Percentiles rank a stretch among this genome's conserved stretches.
Conservation (phyloP, 2,329 filamentous ascomycete genomes). For the Colletotrichum spaethianum region DNA sequence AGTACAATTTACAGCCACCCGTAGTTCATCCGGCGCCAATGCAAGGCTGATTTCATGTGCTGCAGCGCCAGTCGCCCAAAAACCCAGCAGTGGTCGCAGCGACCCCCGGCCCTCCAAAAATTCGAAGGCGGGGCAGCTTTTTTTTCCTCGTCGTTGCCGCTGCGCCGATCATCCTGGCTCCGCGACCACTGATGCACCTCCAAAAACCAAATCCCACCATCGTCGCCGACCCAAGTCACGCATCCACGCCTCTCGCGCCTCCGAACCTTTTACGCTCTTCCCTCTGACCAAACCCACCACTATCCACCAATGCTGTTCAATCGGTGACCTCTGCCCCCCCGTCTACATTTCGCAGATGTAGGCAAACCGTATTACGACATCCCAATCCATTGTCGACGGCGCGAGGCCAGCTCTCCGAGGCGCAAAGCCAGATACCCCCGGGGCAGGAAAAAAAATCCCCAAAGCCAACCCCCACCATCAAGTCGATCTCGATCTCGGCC, state of each 20-base stretch:
- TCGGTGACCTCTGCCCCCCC: neutral
- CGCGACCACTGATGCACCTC: slow-evolving; percentile 24
- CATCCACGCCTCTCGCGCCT: slow-evolving; percentile 6
- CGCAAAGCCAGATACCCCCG: neutral
- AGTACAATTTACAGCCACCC: neutral
- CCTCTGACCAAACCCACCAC: neutral
- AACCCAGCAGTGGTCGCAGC: neutral
- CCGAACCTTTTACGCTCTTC: neutral
- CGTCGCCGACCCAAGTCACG: slow-evolving; percentile 42
- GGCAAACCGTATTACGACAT: neutral
- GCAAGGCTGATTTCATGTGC: slow-evolving; percentile 25
- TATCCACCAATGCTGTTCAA: slow-evolving; percentile 15
- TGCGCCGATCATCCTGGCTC: neutral
- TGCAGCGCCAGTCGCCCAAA: neutral
- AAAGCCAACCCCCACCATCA: slow-evolving; percentile 6
- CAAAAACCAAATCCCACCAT: slow-evolving; percentile 29
- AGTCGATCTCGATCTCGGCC: neutral
- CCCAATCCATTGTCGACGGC: neutral
- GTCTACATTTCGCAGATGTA: slow-evolving; percentile 17
- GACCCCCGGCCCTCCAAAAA: slow-evolving; percentile 1
- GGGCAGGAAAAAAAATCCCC: slow-evolving; percentile 6
- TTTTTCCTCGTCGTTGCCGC: slow-evolving; percentile 10
- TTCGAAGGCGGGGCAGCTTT: slow-evolving; percentile 28
- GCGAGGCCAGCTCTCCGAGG: neutral
- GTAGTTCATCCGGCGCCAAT: slow-evolving; percentile 30